phyloP scores from a whole-genome alignment of 805 yeast species.

The Ogataea henricii region DNA sequence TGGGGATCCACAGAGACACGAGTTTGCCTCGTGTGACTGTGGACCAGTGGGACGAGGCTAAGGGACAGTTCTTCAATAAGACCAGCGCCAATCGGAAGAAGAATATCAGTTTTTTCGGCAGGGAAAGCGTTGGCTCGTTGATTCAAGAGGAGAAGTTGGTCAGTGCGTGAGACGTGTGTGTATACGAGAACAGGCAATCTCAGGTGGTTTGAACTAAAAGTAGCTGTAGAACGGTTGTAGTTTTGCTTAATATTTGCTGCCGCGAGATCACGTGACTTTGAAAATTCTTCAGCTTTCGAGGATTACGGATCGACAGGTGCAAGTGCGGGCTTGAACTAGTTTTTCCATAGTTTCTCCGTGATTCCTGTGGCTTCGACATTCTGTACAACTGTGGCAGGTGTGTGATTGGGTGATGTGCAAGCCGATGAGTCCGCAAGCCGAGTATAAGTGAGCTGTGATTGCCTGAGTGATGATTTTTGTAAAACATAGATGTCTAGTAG shows the following conservation, averaged over 20 bases:
- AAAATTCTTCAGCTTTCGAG: background rate
- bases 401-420: background rate
- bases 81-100: conserved; percentile 27
- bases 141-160: conserved; percentile 9
- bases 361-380: background rate
- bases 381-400: background rate
- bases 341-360: background rate
- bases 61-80: conserved; percentile 47
- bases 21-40: conserved; percentile 38
- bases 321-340: background rate
- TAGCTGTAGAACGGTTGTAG: no score
- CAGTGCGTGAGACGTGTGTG: background rate
- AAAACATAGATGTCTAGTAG: no score
- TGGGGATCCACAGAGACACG: conserved; percentile 35
- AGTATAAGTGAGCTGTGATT: background rate
- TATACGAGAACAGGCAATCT: no score
- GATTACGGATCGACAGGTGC: background rate
- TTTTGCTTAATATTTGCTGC: background rate
- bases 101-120: conserved; percentile 19
- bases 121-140: conserved; percentile 23
- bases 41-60: conserved; percentile 48
- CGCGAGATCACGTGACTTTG: background rate
- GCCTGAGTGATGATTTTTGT: background rate
- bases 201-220: no score
- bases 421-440: background rate